Percentiles rank a stretch among this genome's conserved stretches.
Conservation (phyloP, 257 asterid genomes). For the Solanum gracilifrons region DNA sequence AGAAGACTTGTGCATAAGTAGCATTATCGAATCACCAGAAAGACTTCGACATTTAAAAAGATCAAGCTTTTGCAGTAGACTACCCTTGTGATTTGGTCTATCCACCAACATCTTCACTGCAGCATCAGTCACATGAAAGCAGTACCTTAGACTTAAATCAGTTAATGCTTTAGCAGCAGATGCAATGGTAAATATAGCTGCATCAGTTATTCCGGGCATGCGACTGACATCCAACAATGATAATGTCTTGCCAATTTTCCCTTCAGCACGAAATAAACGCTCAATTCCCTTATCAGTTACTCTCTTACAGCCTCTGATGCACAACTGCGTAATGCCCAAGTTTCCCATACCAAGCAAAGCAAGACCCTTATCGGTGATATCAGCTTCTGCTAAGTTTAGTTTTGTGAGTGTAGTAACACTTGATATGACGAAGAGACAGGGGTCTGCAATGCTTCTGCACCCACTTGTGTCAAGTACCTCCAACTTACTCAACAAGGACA, state of each 20-base stretch:
- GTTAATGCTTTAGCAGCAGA: conserved; percentile 32
- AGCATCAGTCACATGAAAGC: conserved; percentile 49
- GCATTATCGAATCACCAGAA: conserved; percentile 19
- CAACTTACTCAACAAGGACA: conserved; percentile 37
- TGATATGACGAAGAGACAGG: conserved; percentile 41
- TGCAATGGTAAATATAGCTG: conserved; percentile 37
- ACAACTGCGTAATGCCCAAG: conserved; percentile 35
- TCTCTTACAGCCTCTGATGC: conserved; percentile 56
- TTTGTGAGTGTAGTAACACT: conserved; percentile 34
- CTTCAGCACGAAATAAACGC: conserved; percentile 24
- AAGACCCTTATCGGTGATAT: conserved; percentile 63
- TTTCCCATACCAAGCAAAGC: conserved; percentile 36
- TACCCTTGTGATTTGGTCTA: conserved; percentile 8
- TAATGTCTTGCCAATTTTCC: conserved; percentile 36
- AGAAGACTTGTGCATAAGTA: conserved; percentile 20
- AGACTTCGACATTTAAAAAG: conserved; percentile 35
- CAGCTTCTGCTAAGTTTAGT: conserved; percentile 63
- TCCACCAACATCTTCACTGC: conserved; percentile 34
- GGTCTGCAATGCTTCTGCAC: conserved; percentile 65
- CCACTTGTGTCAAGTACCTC: conserved; percentile 51
- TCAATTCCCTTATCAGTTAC: conserved; percentile 59
- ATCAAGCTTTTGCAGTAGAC: conserved; percentile 42
- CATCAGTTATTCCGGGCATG: conserved; percentile 68
- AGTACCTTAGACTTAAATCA: conserved; percentile 60
- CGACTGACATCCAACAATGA: conserved; percentile 48